A percentile compares a stretch with the other conserved stretches of the same genome.
Conservation (phyloP, 2,329 filamentous ascomycete species). For the Aspergillus sp. region DNA sequence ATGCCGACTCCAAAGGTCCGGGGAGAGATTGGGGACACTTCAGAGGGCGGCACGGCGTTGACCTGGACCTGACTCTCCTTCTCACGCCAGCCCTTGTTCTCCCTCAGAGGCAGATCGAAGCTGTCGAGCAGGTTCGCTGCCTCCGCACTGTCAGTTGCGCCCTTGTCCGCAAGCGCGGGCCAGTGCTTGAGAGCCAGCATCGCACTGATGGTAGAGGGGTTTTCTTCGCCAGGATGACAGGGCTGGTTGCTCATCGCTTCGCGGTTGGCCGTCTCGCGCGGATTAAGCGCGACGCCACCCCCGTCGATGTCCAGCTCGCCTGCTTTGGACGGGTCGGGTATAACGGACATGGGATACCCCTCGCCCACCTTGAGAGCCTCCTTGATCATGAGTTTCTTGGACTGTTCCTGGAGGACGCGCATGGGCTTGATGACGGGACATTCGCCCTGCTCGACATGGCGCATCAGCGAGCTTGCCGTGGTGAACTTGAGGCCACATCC, state of each 20-base stretch:
- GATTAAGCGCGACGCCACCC: constrained; percentile 21
- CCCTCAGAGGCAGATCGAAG: constrained; percentile 8
- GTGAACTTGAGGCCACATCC: constrained; percentile 49
- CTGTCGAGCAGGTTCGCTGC: constrained; percentile 19
- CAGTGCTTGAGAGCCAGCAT: constrained; percentile 23
- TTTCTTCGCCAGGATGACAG: neutral
- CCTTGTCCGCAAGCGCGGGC: constrained; percentile 14
- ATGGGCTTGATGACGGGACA: constrained; percentile 45
- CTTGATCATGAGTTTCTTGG: constrained; percentile 51
- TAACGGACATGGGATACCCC: neutral
- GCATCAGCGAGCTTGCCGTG: constrained; percentile 49
- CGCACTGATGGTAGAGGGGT: constrained; percentile 1
- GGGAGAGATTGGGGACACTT: neutral
- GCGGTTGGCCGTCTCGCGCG: constrained; percentile 9
- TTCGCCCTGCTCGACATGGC: constrained; percentile 54
- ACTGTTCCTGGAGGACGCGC: constrained; percentile 49
- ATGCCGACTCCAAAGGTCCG: constrained; percentile 2
- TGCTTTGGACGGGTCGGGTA: constrained; percentile 5
- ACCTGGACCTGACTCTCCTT: neutral
- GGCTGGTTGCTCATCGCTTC: constrained; percentile 20
- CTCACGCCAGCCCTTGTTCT: neutral
- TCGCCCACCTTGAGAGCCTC: constrained; percentile 21
- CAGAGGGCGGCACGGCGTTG: neutral
- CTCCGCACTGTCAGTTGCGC: neutral
- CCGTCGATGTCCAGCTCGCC: constrained; percentile 16